Base-by-base conservation (phyloP, 805 yeast species). In the Saitoella complicata region DNA sequence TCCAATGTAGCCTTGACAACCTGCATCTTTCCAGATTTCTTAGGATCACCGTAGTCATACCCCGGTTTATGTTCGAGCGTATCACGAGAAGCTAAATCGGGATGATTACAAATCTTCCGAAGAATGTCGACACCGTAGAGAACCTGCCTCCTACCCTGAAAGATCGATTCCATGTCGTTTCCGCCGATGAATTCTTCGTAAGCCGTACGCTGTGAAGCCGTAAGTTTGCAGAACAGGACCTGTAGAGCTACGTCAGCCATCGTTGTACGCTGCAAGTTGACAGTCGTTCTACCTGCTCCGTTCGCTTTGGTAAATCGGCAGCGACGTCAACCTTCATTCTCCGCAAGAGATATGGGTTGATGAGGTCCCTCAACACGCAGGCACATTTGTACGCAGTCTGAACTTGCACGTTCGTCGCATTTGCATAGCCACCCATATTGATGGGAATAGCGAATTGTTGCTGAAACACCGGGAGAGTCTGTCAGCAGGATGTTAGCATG, bases 321-420 rank as follows among this genome's bases (percentile, higher is more conserved):
- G 98, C 98, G 13, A 91, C 98, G 57, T 91, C 98, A 7, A 79
- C 74, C 59, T 91, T 91, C 59, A 91, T 77, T 42, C 98, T 67
- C 51, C 98, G 66, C 41, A 91, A 63, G 44, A 91, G 63, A 59
- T 86, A 91, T 0, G 98, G 98, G 3, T 94, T 76, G 7, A 91
- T 84, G 52, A 88, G 62, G 54, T 91, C 94, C 42, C 94, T 68
- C 43, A 91, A 64, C 2, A 88, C 78, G 4, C 87, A 91, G 0
- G 98, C 98, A 65, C 97, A 91, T 58, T 85, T 85, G 57, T 84
- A 87, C 1, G 96, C 95, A 1, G 96, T 79, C 57, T 88, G 96
- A 0, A 91, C 97, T 58, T 91, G 96, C 3, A 91, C 74, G 58
- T 91, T 91, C 1, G 93, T 77, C 0, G 98, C 97, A 64, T 88